Evolutionary conservation across 2,329 filamentous ascomycete species (phyloP).

Genomic region (Cytospora mali): DNA sequence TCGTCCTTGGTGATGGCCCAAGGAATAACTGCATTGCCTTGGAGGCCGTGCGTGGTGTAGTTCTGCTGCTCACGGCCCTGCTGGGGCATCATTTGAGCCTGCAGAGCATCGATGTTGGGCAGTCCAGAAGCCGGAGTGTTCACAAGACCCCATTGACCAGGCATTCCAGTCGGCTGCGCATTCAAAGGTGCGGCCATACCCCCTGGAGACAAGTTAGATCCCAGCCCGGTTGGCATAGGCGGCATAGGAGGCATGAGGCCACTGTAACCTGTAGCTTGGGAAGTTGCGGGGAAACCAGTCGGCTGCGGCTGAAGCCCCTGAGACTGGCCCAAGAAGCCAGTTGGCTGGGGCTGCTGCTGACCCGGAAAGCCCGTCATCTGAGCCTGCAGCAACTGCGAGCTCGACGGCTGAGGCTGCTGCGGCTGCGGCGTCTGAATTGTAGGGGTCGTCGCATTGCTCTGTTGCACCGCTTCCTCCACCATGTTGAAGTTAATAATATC

Average conservation of each 20-base stretch:
- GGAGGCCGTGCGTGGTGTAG: conserved; percentile 83
- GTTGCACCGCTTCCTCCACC: conserved; percentile 68
- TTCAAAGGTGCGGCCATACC: conserved; percentile 74
- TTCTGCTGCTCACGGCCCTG: conserved; percentile 81
- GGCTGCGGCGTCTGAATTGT: conserved; percentile 71
- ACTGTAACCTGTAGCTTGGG: conserved; percentile 77
- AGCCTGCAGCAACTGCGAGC: conserved; percentile 62
- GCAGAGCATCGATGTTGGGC: conserved; percentile 90
- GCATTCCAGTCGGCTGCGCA: conserved; percentile 89
- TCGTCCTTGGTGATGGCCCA: conserved; percentile 99
- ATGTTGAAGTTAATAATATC: conserved; percentile 98
- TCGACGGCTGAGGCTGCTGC: conserved; percentile 68
- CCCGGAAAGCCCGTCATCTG: conserved; percentile 71
- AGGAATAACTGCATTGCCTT: conserved; percentile 92
- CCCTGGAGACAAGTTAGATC: conserved; percentile 55
- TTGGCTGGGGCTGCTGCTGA: conserved; percentile 54
- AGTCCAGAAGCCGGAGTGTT: conserved; percentile 88
- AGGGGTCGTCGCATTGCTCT: conserved; percentile 52
- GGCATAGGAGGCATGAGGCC: conserved; percentile 87
- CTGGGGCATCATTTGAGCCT: conserved; percentile 97
- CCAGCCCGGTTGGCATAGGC: conserved; percentile 66
- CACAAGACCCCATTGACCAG: conserved; percentile 97
- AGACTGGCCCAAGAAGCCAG: conserved; percentile 55
- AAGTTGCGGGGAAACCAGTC: conserved; percentile 69
- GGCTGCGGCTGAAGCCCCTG: conserved; percentile 67